Base-by-base conservation (phyloP, 1,284 basidiomycete species). In the Blastosporella zonata region DNA sequence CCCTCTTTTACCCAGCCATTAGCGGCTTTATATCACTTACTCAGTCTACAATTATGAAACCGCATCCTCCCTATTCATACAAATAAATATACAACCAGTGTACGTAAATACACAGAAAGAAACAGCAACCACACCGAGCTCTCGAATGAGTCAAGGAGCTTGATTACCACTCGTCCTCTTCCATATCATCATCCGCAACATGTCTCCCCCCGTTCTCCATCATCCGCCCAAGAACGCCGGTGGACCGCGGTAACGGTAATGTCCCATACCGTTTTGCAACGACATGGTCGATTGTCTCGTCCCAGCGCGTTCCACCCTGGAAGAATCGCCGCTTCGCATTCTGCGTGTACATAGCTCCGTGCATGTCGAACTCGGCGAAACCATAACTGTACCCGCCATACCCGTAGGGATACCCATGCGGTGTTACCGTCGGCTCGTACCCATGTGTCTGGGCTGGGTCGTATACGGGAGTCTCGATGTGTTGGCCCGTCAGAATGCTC, bases 401-500 rank as follows among this genome's bases (percentile, higher is more conserved):
- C 31, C 46, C 50, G 13, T 52, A 52, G 5, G 46, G 42, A 35
- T 52, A 44, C 12, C 25, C 42, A 13, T 52, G 46, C 1, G 47
- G 21, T 8, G 43, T 29, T 10, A 29, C 31, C 6, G 40, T 13
- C 28, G 48, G 45, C 7, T 48, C 46, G 13, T 48, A 51, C 3
- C 33, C 35, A 13, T 34, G 39, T 10, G 40, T 18, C 20, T 36
- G 40, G 15, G 40, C 39, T 13, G 50, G 33, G 21, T 70, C 69
- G 5, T 63, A 59, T 0, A 51, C 35, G 0, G 75, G 72, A 0
- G 73, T 66, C 29, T 81, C 76, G 47, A 76, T 68, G 53, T 74
- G 78, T 42, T 77, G 71, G 47, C 78, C 78, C n/a, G 81, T 81
- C 42, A 83, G 46, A 48, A 87, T 73, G 54, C 82, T 85, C 81